These are phyloP conservation scores for Alnus rubra DNA, from an alignment of 306 rosid species.

Conservation along the genomic window DNA sequence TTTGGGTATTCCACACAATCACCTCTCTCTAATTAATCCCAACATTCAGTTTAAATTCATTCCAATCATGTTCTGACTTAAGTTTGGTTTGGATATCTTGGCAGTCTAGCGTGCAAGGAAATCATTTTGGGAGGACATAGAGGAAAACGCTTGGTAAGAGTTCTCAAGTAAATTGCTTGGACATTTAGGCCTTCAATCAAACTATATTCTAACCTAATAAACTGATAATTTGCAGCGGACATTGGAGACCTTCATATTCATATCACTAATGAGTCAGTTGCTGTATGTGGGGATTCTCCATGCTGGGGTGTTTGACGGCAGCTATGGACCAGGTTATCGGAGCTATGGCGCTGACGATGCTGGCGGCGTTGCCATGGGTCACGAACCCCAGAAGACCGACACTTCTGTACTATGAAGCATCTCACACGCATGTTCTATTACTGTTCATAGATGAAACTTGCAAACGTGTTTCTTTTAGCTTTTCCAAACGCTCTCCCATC, in stretches of 20 bases:
- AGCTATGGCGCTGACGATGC: neutral
- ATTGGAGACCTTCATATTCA: slow-evolving; percentile 32
- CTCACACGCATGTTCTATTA: neutral
- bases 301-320: slow-evolving; percentile 35
- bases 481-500: neutral
- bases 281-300: slow-evolving; percentile 40
- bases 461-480: neutral
- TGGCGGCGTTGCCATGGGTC: neutral
- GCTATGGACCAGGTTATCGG: slow-evolving; percentile 30
- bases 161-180: neutral
- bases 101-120: slow-evolving; percentile 41
- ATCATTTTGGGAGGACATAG: slow-evolving; percentile 33
- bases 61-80: neutral
- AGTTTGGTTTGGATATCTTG: slow-evolving; percentile 4
- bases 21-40: neutral
- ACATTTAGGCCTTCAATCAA: neutral
- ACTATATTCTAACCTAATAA: neutral
- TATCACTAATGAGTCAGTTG: slow-evolving; percentile 40
- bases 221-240: slow-evolving; percentile 26
- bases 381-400: neutral
- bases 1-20: slow-evolving; percentile 30
- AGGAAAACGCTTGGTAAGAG: slow-evolving; percentile 46
- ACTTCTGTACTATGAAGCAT: slow-evolving; percentile 16
- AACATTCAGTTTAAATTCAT: neutral
- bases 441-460: neutral